Evolutionary conservation across 129 eudicot genomes (phyloP).

Genomic region (Oenanthe sinensis): DNA sequence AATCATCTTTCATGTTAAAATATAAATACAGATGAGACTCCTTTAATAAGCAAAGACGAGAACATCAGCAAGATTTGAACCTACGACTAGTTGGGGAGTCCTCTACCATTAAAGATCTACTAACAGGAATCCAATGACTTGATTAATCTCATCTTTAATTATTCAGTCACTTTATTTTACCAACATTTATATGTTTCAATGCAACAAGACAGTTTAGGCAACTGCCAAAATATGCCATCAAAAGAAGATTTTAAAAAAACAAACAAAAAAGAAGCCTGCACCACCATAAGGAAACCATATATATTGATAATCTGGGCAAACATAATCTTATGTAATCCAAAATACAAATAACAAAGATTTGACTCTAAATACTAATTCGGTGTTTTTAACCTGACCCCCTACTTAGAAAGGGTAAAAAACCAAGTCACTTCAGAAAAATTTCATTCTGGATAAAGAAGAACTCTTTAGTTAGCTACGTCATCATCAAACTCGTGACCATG

Average conservation of each 20-base stretch:
- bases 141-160: no score
- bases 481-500: constrained; percentile 59
- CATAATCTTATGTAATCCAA: neutral
- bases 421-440: neutral
- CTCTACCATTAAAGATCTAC: no score
- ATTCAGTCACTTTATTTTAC: no score
- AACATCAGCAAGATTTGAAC: no score
- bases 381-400: neutral
- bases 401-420: neutral
- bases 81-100: no score
- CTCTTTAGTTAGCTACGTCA: constrained; percentile 8
- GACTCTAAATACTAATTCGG: neutral
- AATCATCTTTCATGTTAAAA: no score
- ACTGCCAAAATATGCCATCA: neutral
- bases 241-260: neutral
- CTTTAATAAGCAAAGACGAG: no score
- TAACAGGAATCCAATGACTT: no score
- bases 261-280: neutral
- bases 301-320: neutral
- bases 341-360: neutral
- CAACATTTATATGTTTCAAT: no score
- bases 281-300: neutral
- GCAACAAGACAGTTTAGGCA: neutral
- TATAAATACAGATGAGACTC: no score
- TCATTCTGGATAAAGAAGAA: no score